A percentile compares a stretch with the other conserved stretches of the same genome.
These are phyloP conservation scores for Ceratorhiza oryzae-sativae DNA, from an alignment of 1,284 basidiomycete species.

Conservation along the genomic window DNA sequence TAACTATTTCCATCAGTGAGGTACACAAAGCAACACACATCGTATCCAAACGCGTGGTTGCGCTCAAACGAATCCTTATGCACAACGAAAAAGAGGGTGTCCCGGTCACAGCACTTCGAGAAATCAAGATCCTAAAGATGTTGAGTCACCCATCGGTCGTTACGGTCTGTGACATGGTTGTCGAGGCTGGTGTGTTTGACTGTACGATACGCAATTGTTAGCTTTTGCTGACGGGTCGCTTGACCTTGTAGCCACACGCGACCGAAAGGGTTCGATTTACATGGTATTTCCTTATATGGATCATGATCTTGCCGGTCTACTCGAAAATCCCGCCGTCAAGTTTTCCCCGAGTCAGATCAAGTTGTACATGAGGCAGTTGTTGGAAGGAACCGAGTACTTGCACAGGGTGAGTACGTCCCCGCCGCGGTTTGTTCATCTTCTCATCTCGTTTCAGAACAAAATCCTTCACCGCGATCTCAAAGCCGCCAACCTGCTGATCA, in stretches of 20 bases:
- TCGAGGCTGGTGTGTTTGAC: constrained; percentile 43
- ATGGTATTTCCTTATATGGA: constrained; percentile 99
- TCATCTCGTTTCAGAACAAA: constrained; percentile 68
- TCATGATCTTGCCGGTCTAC: constrained; percentile 93
- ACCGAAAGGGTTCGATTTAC: constrained; percentile 65
- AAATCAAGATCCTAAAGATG: constrained; percentile 96
- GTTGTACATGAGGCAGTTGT: constrained; percentile 92
- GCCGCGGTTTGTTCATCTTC: no score
- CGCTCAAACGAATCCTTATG: constrained; percentile 93
- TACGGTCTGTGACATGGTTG: constrained; percentile 90
- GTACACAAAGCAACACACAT: constrained; percentile 85
- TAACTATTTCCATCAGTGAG: constrained; percentile 61
- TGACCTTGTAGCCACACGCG: constrained; percentile 31
- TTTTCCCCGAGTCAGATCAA: constrained; percentile 87
- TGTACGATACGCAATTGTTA: no score
- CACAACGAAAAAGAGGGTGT: constrained; percentile 97
- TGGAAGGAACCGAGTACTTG: constrained; percentile 95
- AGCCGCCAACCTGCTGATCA: constrained; percentile 95
- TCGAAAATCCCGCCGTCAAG: constrained; percentile 89
- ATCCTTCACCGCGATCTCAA: constrained; percentile 99
- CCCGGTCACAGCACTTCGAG: constrained; percentile 96
- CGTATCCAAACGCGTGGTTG: constrained; percentile 65
- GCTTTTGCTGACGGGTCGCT: background rate
- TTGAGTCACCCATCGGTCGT: constrained; percentile 88
- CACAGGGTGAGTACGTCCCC: constrained; percentile 70